phyloP scores from a whole-genome alignment of 345 rosid genomes.

The Pistacia vera region DNA sequence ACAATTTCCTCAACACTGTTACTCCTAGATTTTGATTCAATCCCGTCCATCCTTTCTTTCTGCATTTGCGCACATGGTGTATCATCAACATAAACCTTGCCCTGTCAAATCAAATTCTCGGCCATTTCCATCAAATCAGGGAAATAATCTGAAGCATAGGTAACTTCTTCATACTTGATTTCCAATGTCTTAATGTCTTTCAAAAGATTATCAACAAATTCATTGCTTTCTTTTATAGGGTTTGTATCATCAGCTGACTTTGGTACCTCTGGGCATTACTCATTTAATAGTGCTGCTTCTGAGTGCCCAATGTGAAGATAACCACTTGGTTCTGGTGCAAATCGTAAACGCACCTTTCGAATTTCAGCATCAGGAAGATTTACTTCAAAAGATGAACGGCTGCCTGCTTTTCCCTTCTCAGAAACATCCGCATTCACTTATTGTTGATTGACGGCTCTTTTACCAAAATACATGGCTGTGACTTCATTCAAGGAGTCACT shows the following conservation, averaged over 20 bases:
- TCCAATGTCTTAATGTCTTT: constrained; percentile 85
- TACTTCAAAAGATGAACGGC: constrained; percentile 50
- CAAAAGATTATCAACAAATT: constrained; percentile 88
- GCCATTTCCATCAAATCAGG: constrained; percentile 83
- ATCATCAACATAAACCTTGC: constrained; percentile 94
- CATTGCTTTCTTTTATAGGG: constrained; percentile 93
- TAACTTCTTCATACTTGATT: constrained; percentile 65
- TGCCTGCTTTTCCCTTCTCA: constrained; percentile 59
- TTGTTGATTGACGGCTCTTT: constrained; percentile 41
- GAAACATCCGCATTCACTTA: constrained; percentile 36
- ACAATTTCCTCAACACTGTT: constrained; percentile 60
- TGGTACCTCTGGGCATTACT: constrained; percentile 85
- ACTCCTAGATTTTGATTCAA: constrained; percentile 82
- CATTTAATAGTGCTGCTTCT: constrained; percentile 85
- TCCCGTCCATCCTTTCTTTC: constrained; percentile 90
- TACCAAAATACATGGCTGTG: constrained; percentile 48
- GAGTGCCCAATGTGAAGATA: constrained; percentile 97
- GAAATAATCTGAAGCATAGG: constrained; percentile 92
- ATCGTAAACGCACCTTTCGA: constrained; percentile 78
- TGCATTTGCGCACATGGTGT: constrained; percentile 89
- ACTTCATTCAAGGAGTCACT: constrained; percentile 54
- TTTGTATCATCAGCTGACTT: constrained; percentile 92
- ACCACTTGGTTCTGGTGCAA: constrained; percentile 98
- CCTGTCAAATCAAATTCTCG: constrained; percentile 65
- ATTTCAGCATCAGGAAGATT: constrained; percentile 85